Evolutionary conservation across 2,329 filamentous ascomycete genomes (phyloP).

Genomic region (Boeremia lycopersici): DNA sequence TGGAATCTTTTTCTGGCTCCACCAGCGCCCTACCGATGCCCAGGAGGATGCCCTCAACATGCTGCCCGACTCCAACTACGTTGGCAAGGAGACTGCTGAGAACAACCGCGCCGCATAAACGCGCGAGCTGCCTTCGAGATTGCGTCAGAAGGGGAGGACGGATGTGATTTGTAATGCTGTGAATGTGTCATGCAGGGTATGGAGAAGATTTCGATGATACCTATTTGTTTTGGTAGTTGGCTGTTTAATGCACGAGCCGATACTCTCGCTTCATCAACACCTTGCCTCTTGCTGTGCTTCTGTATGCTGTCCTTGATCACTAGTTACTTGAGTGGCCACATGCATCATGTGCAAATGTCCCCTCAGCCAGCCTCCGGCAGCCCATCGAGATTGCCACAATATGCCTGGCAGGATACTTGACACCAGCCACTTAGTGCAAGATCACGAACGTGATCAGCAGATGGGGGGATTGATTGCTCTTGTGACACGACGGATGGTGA

Average conservation of each 20-base stretch:
- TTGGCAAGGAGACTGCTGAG: constrained; percentile 37
- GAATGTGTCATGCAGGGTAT: neutral
- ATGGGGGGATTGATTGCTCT: too few relatives aligned
- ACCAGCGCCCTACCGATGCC: constrained; percentile 67
- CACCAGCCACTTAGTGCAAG: too few relatives aligned
- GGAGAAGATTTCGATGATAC: constrained; percentile 12
- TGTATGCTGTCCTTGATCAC: too few relatives aligned
- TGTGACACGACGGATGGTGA: too few relatives aligned
- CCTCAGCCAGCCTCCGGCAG: too few relatives aligned
- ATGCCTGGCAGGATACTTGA: too few relatives aligned
- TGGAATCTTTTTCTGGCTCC: constrained; percentile 70
- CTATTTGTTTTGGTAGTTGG: constrained; percentile 11
- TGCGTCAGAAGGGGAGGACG: neutral
- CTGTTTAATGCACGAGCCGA: constrained; percentile 3
- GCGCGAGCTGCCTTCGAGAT: too few relatives aligned
- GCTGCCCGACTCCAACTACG: constrained; percentile 51
- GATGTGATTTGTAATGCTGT: constrained; percentile 6
- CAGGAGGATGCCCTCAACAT: constrained; percentile 74
- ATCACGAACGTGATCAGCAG: too few relatives aligned
- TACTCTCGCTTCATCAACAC: neutral
- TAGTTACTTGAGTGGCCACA: too few relatives aligned
- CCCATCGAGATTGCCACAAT: too few relatives aligned
- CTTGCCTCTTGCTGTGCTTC: neutral
- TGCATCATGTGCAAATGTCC: too few relatives aligned
- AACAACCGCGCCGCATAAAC: constrained; percentile 22